Conservation (phyloP, 1,139 yeast species). For the Maudiozyma humilis region DNA sequence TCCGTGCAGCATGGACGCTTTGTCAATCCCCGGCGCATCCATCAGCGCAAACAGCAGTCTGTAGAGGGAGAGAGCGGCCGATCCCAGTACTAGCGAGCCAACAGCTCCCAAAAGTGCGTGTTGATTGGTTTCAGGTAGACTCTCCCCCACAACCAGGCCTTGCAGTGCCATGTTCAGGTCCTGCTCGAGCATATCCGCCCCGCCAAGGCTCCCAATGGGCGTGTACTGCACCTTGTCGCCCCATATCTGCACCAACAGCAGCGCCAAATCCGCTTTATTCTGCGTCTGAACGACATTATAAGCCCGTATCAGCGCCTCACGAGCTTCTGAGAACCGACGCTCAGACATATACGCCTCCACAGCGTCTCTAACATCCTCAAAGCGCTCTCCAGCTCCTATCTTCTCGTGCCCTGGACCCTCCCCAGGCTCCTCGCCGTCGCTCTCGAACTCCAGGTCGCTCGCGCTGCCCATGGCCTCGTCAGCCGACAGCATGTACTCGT, state of each 20-base stretch:
- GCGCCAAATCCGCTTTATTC: not conserved
- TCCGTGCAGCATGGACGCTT: not conserved
- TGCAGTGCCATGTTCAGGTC: not conserved
- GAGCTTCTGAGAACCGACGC: not conserved
- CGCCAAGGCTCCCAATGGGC: not conserved
- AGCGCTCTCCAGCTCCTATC: not conserved
- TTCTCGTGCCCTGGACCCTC: not conserved
- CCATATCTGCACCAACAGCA: not conserved
- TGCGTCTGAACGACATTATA: not conserved
- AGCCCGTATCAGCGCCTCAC: not conserved
- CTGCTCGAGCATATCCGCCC: not conserved
- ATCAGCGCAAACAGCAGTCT: not conserved
- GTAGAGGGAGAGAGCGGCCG: not conserved
- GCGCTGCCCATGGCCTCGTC: conserved; percentile 25
- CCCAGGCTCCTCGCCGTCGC: conserved; percentile 13
- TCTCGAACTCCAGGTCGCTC: conserved; percentile 24
- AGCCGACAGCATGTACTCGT: conserved; percentile 37
- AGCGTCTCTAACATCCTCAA: not conserved
- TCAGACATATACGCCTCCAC: not conserved
- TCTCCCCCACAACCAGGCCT: not conserved
- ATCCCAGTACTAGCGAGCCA: not conserved
- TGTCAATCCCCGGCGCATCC: not conserved
- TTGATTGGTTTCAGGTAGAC: too few species aligned
- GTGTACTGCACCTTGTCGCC: not conserved
- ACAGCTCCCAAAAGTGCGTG: not conserved